Evolutionary conservation across 2,329 filamentous ascomycete species (phyloP), one percentile per base, ranked within the genome.

Genomic region (Phialophora macrospora): DNA sequence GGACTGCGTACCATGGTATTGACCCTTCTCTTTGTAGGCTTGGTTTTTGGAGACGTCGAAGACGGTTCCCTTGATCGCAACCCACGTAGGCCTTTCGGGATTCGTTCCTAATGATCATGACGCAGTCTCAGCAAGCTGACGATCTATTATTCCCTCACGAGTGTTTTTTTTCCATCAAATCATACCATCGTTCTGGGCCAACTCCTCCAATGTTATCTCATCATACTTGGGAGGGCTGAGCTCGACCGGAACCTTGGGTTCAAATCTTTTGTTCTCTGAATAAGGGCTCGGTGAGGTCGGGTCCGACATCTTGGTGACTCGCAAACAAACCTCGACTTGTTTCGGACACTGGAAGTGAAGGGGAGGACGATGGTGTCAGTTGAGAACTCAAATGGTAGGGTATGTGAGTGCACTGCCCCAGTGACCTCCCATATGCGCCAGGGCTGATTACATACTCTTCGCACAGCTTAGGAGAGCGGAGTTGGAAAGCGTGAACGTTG

Each of bases 41-140:
- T 90, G 88, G 79, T 98, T 99, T 59, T 90, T 91, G 26, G 87
- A 92, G 67, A 99, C 95, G 75, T 99, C 94, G 75, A 97, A 99
- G 60, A 99, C 90, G 67, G 90, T 92, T 72, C 95, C 94, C 90
- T 97, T 87, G 74, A 89, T 88, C 17, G 85, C 85, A 41, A 88
- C 84, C 68, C 84, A 81, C 4, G 82, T 87, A 12, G 86, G 85
- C 64, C 81, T 83, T 58, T 70, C 77, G 17, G 78, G 70, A 64
- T 80, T 76, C 60, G 74, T 77, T 54, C 77, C 77, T 81, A 62
- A 8, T 46, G 51, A 52, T 60, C 20, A n/a, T 32, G 34, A 22
- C 57, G 30, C 54, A 55, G 32, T 62, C 54, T 64, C 62, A 67
- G 62, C 46, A n/a, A 44, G 38, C 17, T 44, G 38, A 17, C 17